phyloP scores from a whole-genome alignment of 495 filamentous ascomycete species.

The Glonium stellatum region DNA sequence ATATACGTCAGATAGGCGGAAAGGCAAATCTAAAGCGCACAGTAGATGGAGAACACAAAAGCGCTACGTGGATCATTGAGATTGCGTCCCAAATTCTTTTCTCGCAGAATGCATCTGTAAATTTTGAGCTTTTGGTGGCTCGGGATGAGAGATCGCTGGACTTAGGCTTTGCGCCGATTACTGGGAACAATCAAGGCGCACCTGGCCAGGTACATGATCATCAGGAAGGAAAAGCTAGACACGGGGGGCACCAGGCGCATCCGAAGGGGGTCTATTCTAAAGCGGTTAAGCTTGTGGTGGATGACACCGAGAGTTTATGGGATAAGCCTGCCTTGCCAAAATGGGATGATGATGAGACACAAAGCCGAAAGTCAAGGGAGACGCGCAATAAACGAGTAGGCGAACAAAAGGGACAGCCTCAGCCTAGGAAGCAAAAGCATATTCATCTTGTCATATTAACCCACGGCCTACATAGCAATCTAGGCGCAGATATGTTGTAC shows the following conservation, averaged over 20 bases:
- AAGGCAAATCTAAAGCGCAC: conserved; percentile 22
- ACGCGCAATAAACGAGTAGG: neutral
- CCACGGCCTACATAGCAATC: conserved; percentile 91
- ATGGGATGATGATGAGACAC: conserved; percentile 45
- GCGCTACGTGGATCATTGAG: conserved; percentile 84
- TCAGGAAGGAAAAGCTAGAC: conserved; percentile 45
- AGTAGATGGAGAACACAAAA: conserved; percentile 32
- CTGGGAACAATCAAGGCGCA: conserved; percentile 40
- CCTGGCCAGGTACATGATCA: conserved; percentile 71
- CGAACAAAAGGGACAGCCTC: neutral
- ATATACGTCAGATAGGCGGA: conserved; percentile 49
- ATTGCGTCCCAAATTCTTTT: conserved; percentile 89
- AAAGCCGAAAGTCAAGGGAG: conserved; percentile 25
- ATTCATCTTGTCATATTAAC: conserved; percentile 89
- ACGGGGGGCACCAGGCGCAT: conserved; percentile 43
- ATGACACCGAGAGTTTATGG: conserved; percentile 87
- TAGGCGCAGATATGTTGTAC: conserved; percentile 95
- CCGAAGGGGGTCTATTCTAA: conserved; percentile 71
- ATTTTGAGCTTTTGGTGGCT: conserved; percentile 79
- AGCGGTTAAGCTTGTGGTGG: conserved; percentile 67
- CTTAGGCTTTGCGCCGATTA: conserved; percentile 48
- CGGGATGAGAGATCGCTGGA: conserved; percentile 77
- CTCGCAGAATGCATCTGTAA: conserved; percentile 77
- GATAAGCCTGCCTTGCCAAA: conserved; percentile 75
- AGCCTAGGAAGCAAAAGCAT: conserved; percentile 52